Conservation (phyloP, 768 basidiomycete species). For the Boletus subcaerulescens region DNA sequence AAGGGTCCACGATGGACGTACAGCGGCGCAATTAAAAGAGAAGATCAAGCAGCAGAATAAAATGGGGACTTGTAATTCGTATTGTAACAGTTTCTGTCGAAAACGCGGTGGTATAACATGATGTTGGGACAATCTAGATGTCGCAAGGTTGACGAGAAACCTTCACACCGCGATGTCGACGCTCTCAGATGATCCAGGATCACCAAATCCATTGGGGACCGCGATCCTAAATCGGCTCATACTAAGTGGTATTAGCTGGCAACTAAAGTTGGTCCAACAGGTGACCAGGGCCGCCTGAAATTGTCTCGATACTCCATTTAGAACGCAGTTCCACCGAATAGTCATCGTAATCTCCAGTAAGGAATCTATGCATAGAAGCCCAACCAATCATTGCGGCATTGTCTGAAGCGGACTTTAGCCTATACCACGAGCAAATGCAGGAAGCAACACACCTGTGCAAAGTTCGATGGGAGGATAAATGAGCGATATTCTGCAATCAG, state of each 20-base stretch:
- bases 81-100: background rate
- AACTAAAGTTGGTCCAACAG: background rate
- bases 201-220: background rate
- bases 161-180: background rate
- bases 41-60: background rate
- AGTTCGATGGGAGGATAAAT: conserved; percentile 74
- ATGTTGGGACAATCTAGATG: no score
- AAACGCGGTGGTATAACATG: background rate
- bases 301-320: conserved; percentile 74
- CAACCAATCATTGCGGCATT: conserved; percentile 97
- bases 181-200: background rate
- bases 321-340: conserved; percentile 59
- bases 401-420: conserved; percentile 44
- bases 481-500: conserved; percentile 40
- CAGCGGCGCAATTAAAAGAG: background rate
- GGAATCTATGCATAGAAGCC: conserved; percentile 83
- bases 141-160: no score
- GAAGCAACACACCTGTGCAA: conserved; percentile 65
- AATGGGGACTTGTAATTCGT: background rate
- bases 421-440: background rate
- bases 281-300: background rate
- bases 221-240: background rate
- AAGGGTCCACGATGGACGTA: background rate
- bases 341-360: conserved; percentile 54
- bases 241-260: background rate